A percentile compares a stretch with the other conserved stretches of the same genome.
Evolutionary conservation across 2,329 filamentous ascomycete genomes (phyloP).

Genomic region (Alternaria arborescens): DNA sequence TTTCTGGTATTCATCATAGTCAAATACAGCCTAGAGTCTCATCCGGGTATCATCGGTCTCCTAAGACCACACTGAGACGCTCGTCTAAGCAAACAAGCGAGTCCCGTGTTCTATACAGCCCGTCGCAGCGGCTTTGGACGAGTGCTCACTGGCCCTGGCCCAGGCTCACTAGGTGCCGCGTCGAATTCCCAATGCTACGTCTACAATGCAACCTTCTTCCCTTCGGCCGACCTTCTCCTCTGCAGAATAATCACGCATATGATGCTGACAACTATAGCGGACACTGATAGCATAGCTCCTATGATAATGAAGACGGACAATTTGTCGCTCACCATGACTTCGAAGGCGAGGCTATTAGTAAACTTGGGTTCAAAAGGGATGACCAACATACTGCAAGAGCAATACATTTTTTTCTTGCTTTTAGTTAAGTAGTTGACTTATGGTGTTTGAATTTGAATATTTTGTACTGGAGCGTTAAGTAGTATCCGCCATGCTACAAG

Average conservation of each 20-base stretch:
- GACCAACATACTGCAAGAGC: not conserved
- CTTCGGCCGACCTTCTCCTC: not conserved
- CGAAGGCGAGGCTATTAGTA: not conserved
- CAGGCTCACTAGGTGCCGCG: not conserved
- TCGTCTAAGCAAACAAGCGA: not conserved
- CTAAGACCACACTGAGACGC: not conserved
- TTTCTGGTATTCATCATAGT: not conserved
- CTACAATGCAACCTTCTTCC: not conserved
- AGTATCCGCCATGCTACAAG: not conserved
- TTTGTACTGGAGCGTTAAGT: not conserved
- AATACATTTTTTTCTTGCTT: not conserved
- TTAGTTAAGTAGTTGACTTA: not conserved
- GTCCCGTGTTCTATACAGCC: not conserved
- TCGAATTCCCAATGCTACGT: not conserved
- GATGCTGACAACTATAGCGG: conserved; percentile 4
- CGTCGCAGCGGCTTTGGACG: not conserved
- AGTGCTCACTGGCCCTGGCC: not conserved
- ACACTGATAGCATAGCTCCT: not conserved
- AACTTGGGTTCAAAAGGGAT: not conserved
- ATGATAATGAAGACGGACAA: not conserved
- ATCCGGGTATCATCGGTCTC: not conserved
- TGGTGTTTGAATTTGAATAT: not conserved
- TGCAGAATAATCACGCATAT: conserved; percentile 3
- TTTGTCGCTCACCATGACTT: conserved; percentile 6
- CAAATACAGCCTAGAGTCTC: not conserved